Percentiles rank a stretch among this genome's conserved stretches.
phyloP scores from a whole-genome alignment of 106 monocot species.

The Dendrobium catenatum region DNA sequence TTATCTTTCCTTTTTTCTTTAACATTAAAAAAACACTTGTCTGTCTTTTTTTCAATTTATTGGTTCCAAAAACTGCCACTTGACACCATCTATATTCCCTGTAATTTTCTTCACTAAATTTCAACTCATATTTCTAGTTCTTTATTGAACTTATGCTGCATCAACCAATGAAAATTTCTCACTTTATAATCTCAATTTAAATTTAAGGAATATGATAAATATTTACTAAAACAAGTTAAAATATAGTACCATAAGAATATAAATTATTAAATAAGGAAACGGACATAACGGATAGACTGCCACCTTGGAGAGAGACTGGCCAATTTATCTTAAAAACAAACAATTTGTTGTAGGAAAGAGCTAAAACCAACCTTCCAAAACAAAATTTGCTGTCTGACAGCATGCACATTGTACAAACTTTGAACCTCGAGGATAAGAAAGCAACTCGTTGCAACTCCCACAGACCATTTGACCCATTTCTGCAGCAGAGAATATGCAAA shows the following conservation, averaged over 20 bases:
- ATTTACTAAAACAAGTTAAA: too few species aligned
- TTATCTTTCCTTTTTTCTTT: background rate
- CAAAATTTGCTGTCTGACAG: conserved; percentile 40
- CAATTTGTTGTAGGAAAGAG: background rate
- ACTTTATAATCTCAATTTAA: background rate
- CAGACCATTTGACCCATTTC: conserved; percentile 64
- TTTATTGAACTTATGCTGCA: background rate
- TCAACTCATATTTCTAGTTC: background rate
- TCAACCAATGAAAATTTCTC: background rate
- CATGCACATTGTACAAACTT: conserved; percentile 33
- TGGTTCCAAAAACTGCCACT: background rate
- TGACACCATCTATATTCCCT: background rate
- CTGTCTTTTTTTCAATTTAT: background rate
- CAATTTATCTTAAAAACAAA: background rate
- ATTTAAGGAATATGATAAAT: background rate
- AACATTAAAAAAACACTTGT: background rate
- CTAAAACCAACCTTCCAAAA: conserved; percentile 37
- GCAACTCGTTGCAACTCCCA: conserved; percentile 36
- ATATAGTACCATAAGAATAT: background rate
- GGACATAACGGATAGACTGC: background rate
- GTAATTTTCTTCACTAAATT: background rate
- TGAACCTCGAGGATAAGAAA: conserved; percentile 32
- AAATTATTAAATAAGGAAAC: background rate
- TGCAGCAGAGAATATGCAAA: conserved; percentile 6
- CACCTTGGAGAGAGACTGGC: background rate